Evolutionary conservation across 1,284 basidiomycete genomes (phyloP).

Genomic region (Cutaneotrichosporon mucoides): DNA sequence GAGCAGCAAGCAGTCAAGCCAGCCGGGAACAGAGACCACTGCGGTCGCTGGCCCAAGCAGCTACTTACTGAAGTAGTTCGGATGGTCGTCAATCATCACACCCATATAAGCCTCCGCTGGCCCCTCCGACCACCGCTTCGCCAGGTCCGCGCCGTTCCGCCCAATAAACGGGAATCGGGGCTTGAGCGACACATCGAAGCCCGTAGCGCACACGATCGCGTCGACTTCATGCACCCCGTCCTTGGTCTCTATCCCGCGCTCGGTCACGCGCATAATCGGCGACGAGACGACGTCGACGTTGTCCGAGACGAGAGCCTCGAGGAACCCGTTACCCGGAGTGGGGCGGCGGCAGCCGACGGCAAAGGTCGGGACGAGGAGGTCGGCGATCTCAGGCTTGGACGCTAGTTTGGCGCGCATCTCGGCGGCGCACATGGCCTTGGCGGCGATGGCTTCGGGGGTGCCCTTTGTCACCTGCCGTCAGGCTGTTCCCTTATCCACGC

Average conservation of each 20-base stretch:
- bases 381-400: slow-evolving; percentile 20
- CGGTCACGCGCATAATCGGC: slow-evolving; percentile 20
- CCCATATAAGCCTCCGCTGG: slow-evolving; percentile 29
- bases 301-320: slow-evolving; percentile 33
- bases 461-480: slow-evolving; percentile 10
- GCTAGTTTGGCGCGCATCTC: slow-evolving; percentile 21
- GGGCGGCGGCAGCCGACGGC: slow-evolving; percentile 37
- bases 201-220: slow-evolving; percentile 32
- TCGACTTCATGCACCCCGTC: slow-evolving; percentile 25
- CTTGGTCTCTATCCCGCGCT: slow-evolving; percentile 22
- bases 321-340: slow-evolving; percentile 43
- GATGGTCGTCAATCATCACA: slow-evolving; percentile 30
- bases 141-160: slow-evolving; percentile 25
- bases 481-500: too few species aligned
- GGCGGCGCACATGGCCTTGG: neutral
- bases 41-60: too few species aligned
- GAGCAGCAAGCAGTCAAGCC: too few species aligned
- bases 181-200: slow-evolving; percentile 30
- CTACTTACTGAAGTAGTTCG: slow-evolving; percentile 22
- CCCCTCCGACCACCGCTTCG: slow-evolving; percentile 30
- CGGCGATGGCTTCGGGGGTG: neutral
- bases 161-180: slow-evolving; percentile 31
- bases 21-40: too few species aligned
- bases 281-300: slow-evolving; percentile 26
- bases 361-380: slow-evolving; percentile 21